These are phyloP conservation scores for Chlorencoelia australis DNA, from an alignment of 2,329 filamentous ascomycete genomes.

Conservation along the genomic window DNA sequence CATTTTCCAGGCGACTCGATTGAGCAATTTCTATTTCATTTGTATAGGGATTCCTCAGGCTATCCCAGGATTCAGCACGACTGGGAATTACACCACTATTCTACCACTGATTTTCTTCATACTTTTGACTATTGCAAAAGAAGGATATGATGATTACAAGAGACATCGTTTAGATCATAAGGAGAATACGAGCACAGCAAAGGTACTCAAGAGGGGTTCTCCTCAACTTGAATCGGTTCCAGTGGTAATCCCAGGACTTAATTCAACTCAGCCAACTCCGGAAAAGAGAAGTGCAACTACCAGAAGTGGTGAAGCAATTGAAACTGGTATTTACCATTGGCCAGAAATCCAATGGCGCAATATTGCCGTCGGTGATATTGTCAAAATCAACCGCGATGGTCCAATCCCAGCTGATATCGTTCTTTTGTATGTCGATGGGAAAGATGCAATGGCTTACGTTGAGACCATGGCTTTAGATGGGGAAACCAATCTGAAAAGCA, in stretches of 20 bases:
- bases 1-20: slow-evolving; percentile 83
- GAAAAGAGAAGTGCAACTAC: slow-evolving; percentile 2
- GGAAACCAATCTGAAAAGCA: slow-evolving; percentile 73
- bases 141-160: slow-evolving; percentile 82
- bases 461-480: slow-evolving; percentile 80
- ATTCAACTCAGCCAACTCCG: neutral
- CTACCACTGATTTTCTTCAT: slow-evolving; percentile 75
- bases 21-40: slow-evolving; percentile 93
- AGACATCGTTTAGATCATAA: slow-evolving; percentile 75
- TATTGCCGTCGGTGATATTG: slow-evolving; percentile 60
- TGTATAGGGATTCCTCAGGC: slow-evolving; percentile 79
- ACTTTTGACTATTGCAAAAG: slow-evolving; percentile 77
- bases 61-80: slow-evolving; percentile 87
- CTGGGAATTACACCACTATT: slow-evolving; percentile 80
- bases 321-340: slow-evolving; percentile 32
- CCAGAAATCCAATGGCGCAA: slow-evolving; percentile 51
- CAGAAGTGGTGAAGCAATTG: slow-evolving; percentile 1
- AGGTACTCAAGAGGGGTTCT: slow-evolving; percentile 13
- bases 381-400: slow-evolving; percentile 63
- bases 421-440: slow-evolving; percentile 65
- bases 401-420: slow-evolving; percentile 75
- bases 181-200: slow-evolving; percentile 63
- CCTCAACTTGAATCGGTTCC: neutral
- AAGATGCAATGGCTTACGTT: slow-evolving; percentile 71
- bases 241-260: slow-evolving; percentile 3